Percentiles rank a stretch among this genome's conserved stretches.
Conservation (phyloP, 2,329 filamentous ascomycete genomes). For the Cladophialophora immunda region DNA sequence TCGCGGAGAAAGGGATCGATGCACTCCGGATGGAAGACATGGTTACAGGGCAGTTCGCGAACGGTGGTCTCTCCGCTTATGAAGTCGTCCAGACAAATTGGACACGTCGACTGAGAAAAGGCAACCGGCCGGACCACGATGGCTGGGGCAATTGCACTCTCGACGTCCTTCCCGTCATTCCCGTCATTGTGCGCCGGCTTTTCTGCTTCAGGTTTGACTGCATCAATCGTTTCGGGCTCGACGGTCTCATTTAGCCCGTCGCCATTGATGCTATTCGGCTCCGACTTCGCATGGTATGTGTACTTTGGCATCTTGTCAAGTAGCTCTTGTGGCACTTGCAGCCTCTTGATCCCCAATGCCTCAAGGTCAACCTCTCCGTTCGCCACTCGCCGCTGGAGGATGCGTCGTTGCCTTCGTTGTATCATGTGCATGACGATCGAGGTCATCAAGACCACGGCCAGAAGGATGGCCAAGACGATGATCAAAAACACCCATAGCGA, state of each 20-base stretch:
- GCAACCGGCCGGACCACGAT: constrained; percentile 42
- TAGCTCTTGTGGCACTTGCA: constrained; percentile 77
- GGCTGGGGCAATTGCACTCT: constrained; percentile 15
- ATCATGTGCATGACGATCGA: constrained; percentile 79
- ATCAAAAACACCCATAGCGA: constrained; percentile 82
- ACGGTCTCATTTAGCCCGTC: constrained; percentile 11
- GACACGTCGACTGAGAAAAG: constrained; percentile 80
- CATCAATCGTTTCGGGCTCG: constrained; percentile 6
- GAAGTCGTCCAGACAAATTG: constrained; percentile 90
- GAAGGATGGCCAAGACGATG: constrained; percentile 74
- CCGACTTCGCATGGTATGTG: constrained; percentile 64
- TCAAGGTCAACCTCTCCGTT: constrained; percentile 86
- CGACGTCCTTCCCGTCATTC: constrained; percentile 3
- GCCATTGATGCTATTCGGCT: constrained; percentile 12
- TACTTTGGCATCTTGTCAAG: constrained; percentile 80
- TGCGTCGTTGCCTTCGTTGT: constrained; percentile 74
- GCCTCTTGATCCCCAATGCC: constrained; percentile 80
- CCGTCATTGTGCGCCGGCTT: not conserved
- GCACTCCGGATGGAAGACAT: constrained; percentile 93
- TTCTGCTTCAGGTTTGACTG: not conserved
- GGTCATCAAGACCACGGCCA: constrained; percentile 71
- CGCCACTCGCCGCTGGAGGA: constrained; percentile 74
- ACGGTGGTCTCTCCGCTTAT: constrained; percentile 74
- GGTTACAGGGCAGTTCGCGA: constrained; percentile 84
- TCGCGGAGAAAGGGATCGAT: constrained; percentile 83